Evolutionary conservation across 768 basidiomycete species (phyloP).

Genomic region (Chlorophyllum brunneum): DNA sequence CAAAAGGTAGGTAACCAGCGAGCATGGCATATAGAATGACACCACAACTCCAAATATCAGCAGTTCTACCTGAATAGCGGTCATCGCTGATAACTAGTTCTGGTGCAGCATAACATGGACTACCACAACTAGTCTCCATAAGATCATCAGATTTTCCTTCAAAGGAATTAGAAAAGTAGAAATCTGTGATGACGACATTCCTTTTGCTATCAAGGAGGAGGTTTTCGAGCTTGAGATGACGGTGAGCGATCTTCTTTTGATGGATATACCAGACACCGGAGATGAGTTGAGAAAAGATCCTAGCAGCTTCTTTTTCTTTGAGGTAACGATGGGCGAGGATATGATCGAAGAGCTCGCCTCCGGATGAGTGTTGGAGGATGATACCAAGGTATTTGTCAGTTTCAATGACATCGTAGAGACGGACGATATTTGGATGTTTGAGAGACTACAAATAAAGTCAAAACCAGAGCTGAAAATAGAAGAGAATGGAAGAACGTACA

Average conservation of each 20-base stretch:
- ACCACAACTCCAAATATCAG: slow-evolving; percentile 97
- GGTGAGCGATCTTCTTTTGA: slow-evolving; percentile 98
- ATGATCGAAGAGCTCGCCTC: slow-evolving; percentile 98
- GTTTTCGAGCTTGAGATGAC: slow-evolving; percentile 98
- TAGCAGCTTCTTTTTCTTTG: slow-evolving; percentile 89
- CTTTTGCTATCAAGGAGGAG: slow-evolving; percentile 94
- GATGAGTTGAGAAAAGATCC: slow-evolving; percentile 95
- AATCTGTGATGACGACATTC: slow-evolving; percentile 99
- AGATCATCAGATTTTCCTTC: slow-evolving; percentile 90
- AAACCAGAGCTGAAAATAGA: slow-evolving; percentile 16
- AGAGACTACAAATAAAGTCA: slow-evolving; percentile 59
- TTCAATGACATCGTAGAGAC: slow-evolving; percentile 97
- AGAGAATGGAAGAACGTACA: slow-evolving; percentile 44
- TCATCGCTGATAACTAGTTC: slow-evolving; percentile 98
- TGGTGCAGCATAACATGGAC: slow-evolving; percentile 97
- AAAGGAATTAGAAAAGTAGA: slow-evolving; percentile 98
- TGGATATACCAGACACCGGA: slow-evolving; percentile 99
- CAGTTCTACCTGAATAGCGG: slow-evolving; percentile 92
- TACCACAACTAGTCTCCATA: slow-evolving; percentile 98
- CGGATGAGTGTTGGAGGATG: slow-evolving; percentile 96
- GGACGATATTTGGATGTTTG: slow-evolving; percentile 97
- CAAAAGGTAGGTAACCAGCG: slow-evolving; percentile 95
- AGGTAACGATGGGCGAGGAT: slow-evolving; percentile 97
- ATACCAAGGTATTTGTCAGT: slow-evolving; percentile 99
- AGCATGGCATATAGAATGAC: slow-evolving; percentile 98